Evolutionary conservation across 2,329 filamentous ascomycete species (phyloP).

Genomic region (Ustulina deusta): DNA sequence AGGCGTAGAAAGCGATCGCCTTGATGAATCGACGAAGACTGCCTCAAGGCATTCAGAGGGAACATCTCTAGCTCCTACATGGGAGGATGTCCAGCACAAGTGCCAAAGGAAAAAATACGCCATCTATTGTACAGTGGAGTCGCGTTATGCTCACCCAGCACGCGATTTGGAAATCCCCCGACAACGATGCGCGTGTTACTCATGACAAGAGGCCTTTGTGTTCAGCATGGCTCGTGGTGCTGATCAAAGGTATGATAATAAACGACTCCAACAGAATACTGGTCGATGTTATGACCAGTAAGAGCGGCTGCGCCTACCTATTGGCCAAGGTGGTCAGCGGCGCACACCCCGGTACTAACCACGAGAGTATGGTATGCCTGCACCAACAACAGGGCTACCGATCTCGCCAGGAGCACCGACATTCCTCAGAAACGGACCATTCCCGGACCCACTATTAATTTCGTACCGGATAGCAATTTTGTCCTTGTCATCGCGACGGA

Average conservation of each 20-base stretch:
- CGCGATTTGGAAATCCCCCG: conserved; percentile 27
- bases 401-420: conserved; percentile 75
- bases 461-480: conserved; percentile 66
- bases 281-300: not conserved
- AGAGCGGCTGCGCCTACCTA: conserved; percentile 1
- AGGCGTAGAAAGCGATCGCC: conserved; percentile 21
- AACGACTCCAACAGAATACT: conserved; percentile 25
- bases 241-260: conserved; percentile 21
- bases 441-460: conserved; percentile 61
- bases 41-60: conserved; percentile 20
- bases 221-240: conserved; percentile 11
- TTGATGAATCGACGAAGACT: conserved; percentile 10
- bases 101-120: conserved; percentile 35
- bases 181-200: conserved; percentile 38
- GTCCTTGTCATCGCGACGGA: conserved; percentile 65
- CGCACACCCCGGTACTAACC: conserved; percentile 3
- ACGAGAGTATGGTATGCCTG: conserved; percentile 38
- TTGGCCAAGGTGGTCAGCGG: not conserved
- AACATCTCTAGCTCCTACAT: conserved; percentile 11
- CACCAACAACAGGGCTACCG: conserved; percentile 67
- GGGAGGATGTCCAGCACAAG: conserved; percentile 11
- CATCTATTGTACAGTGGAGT: conserved; percentile 40
- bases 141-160: conserved; percentile 43
- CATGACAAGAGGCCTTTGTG: conserved; percentile 11
- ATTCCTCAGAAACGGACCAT: conserved; percentile 57